phyloP scores from a whole-genome alignment of 805 yeast genomes.

The Starmerella cellae region DNA sequence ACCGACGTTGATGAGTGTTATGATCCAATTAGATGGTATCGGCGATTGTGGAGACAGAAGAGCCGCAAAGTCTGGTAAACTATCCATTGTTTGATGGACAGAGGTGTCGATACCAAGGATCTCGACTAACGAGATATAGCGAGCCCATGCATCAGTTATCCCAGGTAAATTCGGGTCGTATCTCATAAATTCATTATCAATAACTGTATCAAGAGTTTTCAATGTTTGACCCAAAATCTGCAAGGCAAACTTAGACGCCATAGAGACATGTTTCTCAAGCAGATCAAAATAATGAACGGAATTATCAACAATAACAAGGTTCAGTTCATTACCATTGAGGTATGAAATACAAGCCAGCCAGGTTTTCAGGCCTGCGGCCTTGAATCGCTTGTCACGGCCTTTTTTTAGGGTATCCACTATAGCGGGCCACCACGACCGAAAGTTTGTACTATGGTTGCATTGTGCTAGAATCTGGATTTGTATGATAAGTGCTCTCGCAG shows the following conservation, averaged over 20 bases:
- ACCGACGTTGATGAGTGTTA: conserved; percentile 62
- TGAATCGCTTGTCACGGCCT: conserved; percentile 5
- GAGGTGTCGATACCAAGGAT: conserved; percentile 77
- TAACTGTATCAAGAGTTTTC: conserved; percentile 24
- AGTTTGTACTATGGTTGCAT: background rate
- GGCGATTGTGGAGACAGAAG: conserved; percentile 38
- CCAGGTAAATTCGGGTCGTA: conserved; percentile 30
- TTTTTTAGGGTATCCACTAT: conserved; percentile 2
- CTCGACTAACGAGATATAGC: conserved; percentile 62
- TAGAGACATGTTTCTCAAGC: conserved; percentile 2
- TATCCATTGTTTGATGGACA: conserved; percentile 72
- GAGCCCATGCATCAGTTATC: conserved; percentile 46
- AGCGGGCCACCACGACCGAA: conserved; percentile 9
- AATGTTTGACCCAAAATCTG: conserved; percentile 54
- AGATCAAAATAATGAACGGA: conserved; percentile 6
- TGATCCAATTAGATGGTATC: conserved; percentile 59
- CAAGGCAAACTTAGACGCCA: conserved; percentile 40
- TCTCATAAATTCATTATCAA: conserved; percentile 31
- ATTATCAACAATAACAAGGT: background rate
- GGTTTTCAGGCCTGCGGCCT: conserved; percentile 9
- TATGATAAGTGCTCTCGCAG: conserved; percentile 5
- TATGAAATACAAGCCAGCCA: conserved; percentile 12
- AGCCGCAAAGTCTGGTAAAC: conserved; percentile 45
- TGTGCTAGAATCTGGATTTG: conserved; percentile 3
- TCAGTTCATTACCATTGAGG: background rate